Conservation (phyloP, 2,329 filamentous ascomycete species). For the Aspergillus persii region DNA sequence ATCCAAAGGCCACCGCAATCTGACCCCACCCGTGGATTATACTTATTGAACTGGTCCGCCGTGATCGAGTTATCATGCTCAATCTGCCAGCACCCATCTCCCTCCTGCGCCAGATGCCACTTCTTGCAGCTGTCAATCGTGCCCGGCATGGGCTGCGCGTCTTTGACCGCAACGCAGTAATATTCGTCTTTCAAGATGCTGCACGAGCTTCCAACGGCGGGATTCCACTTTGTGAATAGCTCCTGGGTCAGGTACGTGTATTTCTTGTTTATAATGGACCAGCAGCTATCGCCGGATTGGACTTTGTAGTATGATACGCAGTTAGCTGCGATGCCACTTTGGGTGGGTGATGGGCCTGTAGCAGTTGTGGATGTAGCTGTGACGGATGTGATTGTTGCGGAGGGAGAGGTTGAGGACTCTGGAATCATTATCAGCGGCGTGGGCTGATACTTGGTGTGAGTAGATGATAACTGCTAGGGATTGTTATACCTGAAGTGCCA, state of each 20-base stretch:
- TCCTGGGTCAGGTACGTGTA: background rate
- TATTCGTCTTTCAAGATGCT: slow-evolving; percentile 1
- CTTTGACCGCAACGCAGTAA: slow-evolving; percentile 9
- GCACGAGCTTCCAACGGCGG: slow-evolving; percentile 10
- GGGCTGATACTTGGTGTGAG: background rate
- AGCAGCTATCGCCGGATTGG: too few species aligned
- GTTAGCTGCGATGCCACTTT: slow-evolving; percentile 11
- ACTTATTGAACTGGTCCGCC: slow-evolving; percentile 14
- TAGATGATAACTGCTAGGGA: background rate
- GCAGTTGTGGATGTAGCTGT: background rate
- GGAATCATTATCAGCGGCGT: background rate
- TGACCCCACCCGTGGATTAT: slow-evolving; percentile 21
- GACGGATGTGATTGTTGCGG: background rate
- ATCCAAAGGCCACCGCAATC: slow-evolving; percentile 19
- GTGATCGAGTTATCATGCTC: slow-evolving; percentile 16
- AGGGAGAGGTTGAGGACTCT: background rate
- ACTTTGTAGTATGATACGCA: slow-evolving; percentile 17
- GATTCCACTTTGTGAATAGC: slow-evolving; percentile 14
- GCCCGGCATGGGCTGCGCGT: slow-evolving; percentile 3
- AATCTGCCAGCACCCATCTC: slow-evolving; percentile 23
- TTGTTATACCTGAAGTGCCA: background rate
- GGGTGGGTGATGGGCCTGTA: slow-evolving; percentile 13
- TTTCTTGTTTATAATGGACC: too few species aligned
- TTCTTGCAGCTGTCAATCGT: slow-evolving; percentile 21
- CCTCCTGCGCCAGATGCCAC: slow-evolving; percentile 23